Conservation (phyloP, 2,329 filamentous ascomycete species). For the Microdochium nivale region DNA sequence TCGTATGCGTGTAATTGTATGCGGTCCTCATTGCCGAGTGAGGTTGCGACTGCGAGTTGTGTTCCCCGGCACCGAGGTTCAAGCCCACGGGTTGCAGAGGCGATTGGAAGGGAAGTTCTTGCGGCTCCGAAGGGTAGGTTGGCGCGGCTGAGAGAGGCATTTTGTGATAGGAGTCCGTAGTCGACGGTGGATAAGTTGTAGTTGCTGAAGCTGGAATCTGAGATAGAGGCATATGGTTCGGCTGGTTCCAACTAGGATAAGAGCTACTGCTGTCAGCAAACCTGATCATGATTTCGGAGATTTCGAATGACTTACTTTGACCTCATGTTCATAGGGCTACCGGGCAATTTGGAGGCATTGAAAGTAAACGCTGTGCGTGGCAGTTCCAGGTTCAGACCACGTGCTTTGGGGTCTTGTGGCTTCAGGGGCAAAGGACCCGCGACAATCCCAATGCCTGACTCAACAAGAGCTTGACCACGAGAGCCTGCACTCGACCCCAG, state of each 20-base stretch:
- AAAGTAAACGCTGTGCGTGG: constrained; percentile 51
- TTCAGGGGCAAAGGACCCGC: constrained; percentile 47
- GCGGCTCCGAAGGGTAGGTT: constrained; percentile 40
- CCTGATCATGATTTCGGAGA: background rate
- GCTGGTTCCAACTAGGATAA: constrained; percentile 47
- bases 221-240: constrained; percentile 33
- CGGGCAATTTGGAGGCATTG: constrained; percentile 45
- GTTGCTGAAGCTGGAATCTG: constrained; percentile 39
- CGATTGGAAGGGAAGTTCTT: constrained; percentile 44
- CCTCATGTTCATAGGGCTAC: constrained; percentile 44
- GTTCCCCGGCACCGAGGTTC: constrained; percentile 38
- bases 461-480: constrained; percentile 65
- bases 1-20: constrained; percentile 44
- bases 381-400: constrained; percentile 44
- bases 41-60: constrained; percentile 27
- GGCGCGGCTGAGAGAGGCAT: constrained; percentile 39
- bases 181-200: constrained; percentile 39
- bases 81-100: constrained; percentile 47
- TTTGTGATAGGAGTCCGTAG: constrained; percentile 46
- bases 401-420: constrained; percentile 43
- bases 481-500: constrained; percentile 69
- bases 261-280: constrained; percentile 31
- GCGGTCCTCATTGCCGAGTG: constrained; percentile 37
- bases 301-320: constrained; percentile 41
- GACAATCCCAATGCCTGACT: constrained; percentile 52